Conservation (phyloP, 768 basidiomycete genomes). For the Russula sp. region DNA sequence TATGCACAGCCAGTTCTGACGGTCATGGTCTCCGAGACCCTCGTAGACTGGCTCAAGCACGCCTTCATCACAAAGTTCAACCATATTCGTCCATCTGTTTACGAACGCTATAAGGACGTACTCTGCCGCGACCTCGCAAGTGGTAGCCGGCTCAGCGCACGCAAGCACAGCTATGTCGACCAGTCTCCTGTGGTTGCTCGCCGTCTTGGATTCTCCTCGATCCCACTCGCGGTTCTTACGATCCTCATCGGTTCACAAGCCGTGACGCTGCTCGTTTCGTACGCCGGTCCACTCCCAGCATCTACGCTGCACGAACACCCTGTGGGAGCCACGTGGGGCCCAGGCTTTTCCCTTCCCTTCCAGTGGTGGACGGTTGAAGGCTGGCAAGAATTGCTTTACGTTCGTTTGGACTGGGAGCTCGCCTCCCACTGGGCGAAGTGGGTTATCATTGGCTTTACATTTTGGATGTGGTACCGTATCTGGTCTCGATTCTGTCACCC, state of each 20-base stretch:
- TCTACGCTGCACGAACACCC: slow-evolving; percentile 10
- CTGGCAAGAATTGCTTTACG: slow-evolving; percentile 19
- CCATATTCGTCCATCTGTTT: slow-evolving; percentile 91
- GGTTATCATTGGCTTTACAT: slow-evolving; percentile 54
- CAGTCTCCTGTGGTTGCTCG: slow-evolving; percentile 93
- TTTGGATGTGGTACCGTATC: slow-evolving; percentile 77
- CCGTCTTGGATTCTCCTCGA: slow-evolving; percentile 86
- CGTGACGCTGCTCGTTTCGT: slow-evolving; percentile 51
- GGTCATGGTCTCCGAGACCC: slow-evolving; percentile 85
- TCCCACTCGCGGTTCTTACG: slow-evolving; percentile 83
- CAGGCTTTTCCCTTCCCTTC: slow-evolving; percentile 38
- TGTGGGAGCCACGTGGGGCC: slow-evolving; percentile 29
- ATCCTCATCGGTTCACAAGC: slow-evolving; percentile 75
- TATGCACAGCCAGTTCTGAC: slow-evolving; percentile 74
- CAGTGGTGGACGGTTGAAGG: slow-evolving; percentile 32
- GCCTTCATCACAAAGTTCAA: slow-evolving; percentile 99
- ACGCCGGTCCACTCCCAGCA: slow-evolving; percentile 14
- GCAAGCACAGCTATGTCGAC: slow-evolving; percentile 91
- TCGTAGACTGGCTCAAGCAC: slow-evolving; percentile 98
- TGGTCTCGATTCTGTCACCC: not conserved
- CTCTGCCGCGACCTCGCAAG: slow-evolving; percentile 89
- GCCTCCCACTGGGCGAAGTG: slow-evolving; percentile 53
- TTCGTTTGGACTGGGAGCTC: slow-evolving; percentile 43
- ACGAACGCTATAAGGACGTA: slow-evolving; percentile 92
- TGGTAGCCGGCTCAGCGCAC: slow-evolving; percentile 58